Base-by-base conservation (phyloP, 75 land plant genomes). In the Cryptomeria japonica region DNA sequence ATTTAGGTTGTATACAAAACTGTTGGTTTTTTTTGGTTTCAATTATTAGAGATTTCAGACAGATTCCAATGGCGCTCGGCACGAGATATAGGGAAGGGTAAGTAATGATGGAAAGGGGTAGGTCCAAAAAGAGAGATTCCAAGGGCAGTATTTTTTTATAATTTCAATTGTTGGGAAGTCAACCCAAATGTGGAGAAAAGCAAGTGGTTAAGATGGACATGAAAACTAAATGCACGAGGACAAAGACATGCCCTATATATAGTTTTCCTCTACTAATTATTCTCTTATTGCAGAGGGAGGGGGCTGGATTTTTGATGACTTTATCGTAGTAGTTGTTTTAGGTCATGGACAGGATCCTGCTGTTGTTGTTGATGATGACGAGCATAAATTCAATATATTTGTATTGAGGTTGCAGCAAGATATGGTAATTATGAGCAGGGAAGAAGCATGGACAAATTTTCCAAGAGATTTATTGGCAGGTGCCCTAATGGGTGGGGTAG, bases 401-500 rank as follows among this genome's bases (percentile, higher is more conserved):
- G 44, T 79, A 79, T 46, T 82, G 32, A 82, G 53, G 47, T 39
- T 3, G 22, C 28, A 11, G 82, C 8, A 79, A n/a, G 3, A n/a
- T 46, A 1, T 10, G 31, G 31, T 46, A 46, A 82, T 41, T 10
- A 82, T 46, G 49, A 82, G 19, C 49, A 82, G 84, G 8, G 86
- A 87, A 83, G 86, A 90, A 32, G 88, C 86, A 92, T 92, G 93
- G 93, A 85, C 75, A 75, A 92, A 90, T 72, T 95, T 97, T 51
- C 90, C 96, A 70, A 89, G 93, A 86, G 99, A 97, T 89, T 75
- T 97, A 88, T 38, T 94, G 87, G 98, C 98, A 55, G 98, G 98
- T 31, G 98, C 96, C 80, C 86, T 95, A 87, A 95, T 96, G 98
- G 99, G 99, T 1, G 97, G 98, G 31, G 88, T 96, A 55, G 99